Evolutionary conservation across 768 basidiomycete species (phyloP).

Genomic region (Cyclocybe cylindracea): DNA sequence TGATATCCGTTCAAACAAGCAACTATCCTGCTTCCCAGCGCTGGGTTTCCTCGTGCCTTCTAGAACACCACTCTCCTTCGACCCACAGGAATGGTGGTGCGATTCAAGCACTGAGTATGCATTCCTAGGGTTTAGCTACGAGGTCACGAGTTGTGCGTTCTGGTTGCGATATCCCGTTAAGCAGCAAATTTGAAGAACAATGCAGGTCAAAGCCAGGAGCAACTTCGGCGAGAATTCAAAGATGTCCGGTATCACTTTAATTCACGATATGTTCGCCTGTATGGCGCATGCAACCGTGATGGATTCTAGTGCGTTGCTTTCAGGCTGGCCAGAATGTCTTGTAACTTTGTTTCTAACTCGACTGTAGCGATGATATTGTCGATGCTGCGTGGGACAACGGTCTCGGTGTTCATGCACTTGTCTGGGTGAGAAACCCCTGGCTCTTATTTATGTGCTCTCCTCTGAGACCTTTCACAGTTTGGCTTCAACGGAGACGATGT

Average conservation of each 20-base stretch:
- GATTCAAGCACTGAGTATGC: constrained; percentile 54
- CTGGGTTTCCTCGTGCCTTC: constrained; percentile 50
- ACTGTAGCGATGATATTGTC: constrained; percentile 44
- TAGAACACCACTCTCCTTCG: constrained; percentile 28
- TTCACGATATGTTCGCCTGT: constrained; percentile 54
- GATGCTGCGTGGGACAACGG: constrained; percentile 53
- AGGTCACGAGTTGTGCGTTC: constrained; percentile 53
- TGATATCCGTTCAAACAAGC: too few species aligned
- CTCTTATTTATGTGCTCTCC: neutral
- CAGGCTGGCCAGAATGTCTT: neutral
- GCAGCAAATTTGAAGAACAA: too few species aligned
- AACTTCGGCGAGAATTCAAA: constrained; percentile 49
- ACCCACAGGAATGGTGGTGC: constrained; percentile 54
- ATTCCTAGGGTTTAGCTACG: constrained; percentile 68
- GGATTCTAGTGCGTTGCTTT: constrained; percentile 32
- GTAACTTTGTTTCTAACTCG: neutral
- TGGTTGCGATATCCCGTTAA: neutral
- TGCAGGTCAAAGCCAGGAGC: constrained; percentile 46
- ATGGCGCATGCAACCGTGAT: constrained; percentile 35
- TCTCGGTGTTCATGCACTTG: constrained; percentile 59
- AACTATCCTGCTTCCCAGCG: constrained; percentile 28
- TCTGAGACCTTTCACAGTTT: constrained; percentile 24
- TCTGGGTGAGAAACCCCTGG: constrained; percentile 45
- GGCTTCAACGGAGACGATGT: constrained; percentile 36
- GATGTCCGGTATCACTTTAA: constrained; percentile 53